These are phyloP conservation scores for Thelonectria discophora DNA, from an alignment of 2,329 filamentous ascomycete genomes.

Conservation along the genomic window DNA sequence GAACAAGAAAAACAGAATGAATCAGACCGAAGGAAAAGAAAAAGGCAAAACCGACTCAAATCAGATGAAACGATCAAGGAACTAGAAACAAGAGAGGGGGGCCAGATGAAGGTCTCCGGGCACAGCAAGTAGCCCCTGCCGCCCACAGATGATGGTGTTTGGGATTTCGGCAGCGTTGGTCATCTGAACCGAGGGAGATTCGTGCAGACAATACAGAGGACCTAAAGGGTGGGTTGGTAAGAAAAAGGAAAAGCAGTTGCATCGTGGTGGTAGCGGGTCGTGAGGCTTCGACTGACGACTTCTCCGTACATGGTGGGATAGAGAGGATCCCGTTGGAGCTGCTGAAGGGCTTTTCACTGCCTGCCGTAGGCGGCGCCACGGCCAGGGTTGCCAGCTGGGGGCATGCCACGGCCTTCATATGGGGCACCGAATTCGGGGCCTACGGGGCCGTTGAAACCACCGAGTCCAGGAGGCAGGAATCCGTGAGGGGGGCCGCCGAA, in stretches of 20 bases:
- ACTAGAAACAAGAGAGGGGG: background rate
- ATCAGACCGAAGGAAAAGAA: conserved; percentile 23
- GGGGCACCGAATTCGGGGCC: conserved; percentile 58
- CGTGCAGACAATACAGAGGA: background rate
- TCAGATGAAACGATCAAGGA: conserved; percentile 20
- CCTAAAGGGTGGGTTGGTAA: conserved; percentile 7
- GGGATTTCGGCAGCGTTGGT: background rate
- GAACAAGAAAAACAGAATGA: conserved; percentile 23
- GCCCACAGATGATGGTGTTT: background rate
- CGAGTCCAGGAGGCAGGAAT: conserved; percentile 65
- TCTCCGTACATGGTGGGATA: conserved; percentile 35
- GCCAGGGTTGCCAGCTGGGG: conserved; percentile 55
- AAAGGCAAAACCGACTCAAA: conserved; percentile 29
- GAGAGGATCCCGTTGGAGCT: conserved; percentile 4
- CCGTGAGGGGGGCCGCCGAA: conserved; percentile 60
- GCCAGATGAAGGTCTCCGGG: background rate
- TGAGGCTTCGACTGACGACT: conserved; percentile 29
- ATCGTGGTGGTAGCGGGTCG: conserved; percentile 18
- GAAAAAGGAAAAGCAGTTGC: conserved; percentile 13
- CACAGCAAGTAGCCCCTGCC: too few species aligned
- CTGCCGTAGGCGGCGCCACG: conserved; percentile 48
- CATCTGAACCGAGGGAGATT: background rate
- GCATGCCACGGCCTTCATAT: conserved; percentile 66
- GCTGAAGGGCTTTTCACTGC: conserved; percentile 31
- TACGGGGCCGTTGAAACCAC: conserved; percentile 63